Base-by-base conservation (phyloP, 805 yeast species). In the Candida morakotiae region DNA sequence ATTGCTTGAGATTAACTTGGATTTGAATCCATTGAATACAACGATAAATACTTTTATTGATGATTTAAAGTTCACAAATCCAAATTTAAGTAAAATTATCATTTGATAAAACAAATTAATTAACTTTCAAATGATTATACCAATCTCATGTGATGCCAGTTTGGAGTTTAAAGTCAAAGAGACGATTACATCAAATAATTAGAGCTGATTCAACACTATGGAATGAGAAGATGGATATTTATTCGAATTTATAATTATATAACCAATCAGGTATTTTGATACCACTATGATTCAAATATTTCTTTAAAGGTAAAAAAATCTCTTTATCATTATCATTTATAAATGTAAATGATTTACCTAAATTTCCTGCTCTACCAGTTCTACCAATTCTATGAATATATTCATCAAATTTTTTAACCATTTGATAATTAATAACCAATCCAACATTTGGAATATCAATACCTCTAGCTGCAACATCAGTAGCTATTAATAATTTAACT, bases 321-420 rank as follows among this genome's bases (percentile, higher is more conserved):
- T 64, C 73, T 10, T 61, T 57, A 47, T 83, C 89, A 3, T 69
- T 70, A 9, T 71, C 71, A 11, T 23, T 22, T 44, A 88, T 56
- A 45, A 86, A 84, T 0, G 96, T 83, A 9, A 81, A 66, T 4
- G 96, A 83, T 8, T 73, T 67, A 31, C 98, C 98, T 5, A 55
- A 55, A 32, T 75, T 77, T 0, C 97, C 98, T 0, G 96, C 97
- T 58, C 98, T 77, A 26, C 98, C 98, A 0, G 98, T 91, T 62
- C 98, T 79, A 40, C 98, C 98, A 35, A 91, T 83, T 53, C 98
- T 73, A 60, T 91, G 98, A 14, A 91, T 76, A 49, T 88, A 91
- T 41, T 83, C 89, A 44, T 88, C 96, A 31, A 88, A 75, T 23
- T 70, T 69, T 44, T 71, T 75, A 8, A 88, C 64, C 89, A 89